Conservation (phyloP, 306 rosid genomes). For the Prunus campanulata region DNA sequence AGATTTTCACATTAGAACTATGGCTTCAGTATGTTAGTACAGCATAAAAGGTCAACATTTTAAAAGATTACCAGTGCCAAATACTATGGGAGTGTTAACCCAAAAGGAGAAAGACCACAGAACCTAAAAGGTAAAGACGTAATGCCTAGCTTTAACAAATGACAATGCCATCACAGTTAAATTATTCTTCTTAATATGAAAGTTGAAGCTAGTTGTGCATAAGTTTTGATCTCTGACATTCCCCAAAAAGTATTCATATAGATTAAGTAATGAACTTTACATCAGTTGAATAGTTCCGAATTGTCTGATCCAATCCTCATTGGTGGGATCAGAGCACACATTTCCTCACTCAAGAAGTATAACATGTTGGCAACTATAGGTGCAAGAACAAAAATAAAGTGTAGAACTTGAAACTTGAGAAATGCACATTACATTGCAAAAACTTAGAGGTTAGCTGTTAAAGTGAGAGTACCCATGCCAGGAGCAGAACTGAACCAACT, state of each 20-base stretch:
- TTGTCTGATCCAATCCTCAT: neutral
- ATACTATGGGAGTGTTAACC: neutral
- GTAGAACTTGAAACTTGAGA: neutral
- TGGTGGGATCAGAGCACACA: neutral
- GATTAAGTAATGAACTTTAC: neutral
- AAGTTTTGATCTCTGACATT: neutral
- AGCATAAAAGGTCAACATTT: neutral
- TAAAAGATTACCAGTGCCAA: neutral
- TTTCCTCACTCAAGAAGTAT: neutral
- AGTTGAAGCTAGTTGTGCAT: neutral
- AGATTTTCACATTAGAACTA: neutral
- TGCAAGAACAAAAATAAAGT: neutral
- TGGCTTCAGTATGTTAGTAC: neutral
- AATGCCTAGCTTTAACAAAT: neutral
- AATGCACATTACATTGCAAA: neutral
- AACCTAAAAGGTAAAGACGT: neutral
- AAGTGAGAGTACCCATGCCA: neutral
- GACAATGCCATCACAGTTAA: neutral
- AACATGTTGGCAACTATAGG: neutral
- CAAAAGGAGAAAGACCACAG: neutral
- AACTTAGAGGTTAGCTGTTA: neutral
- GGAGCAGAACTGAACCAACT: constrained; percentile 25
- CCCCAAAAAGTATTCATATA: neutral
- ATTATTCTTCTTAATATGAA: neutral
- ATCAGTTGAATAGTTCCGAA: neutral